Evolutionary conservation across 225 moss, liverwort and hornwort species (phyloP).

Genomic region (Sphagnum contortum): DNA sequence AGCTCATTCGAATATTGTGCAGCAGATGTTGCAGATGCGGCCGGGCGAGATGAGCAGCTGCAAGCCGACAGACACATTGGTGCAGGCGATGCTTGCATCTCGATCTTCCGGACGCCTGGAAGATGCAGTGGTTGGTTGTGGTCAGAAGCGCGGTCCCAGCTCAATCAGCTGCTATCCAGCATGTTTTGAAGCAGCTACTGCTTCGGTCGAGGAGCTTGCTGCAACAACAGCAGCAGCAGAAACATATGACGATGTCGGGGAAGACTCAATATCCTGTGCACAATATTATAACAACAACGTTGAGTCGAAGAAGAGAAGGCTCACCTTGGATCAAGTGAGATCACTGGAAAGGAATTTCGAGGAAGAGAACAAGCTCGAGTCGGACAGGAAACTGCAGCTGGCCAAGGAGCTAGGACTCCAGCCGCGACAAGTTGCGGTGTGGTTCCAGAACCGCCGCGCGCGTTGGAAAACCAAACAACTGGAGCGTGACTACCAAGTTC

Average conservation of each 20-base stretch:
- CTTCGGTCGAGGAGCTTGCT: slow-evolving; percentile 19
- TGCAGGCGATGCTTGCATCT: slow-evolving; percentile 69
- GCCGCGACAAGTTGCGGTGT: slow-evolving; percentile 91
- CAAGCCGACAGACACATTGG: slow-evolving; percentile 59
- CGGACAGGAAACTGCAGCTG: slow-evolving; percentile 90
- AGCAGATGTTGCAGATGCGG: slow-evolving; percentile 28
- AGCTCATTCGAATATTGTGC: too few relatives aligned
- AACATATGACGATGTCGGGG: slow-evolving; percentile 44
- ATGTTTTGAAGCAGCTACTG: too few relatives aligned
- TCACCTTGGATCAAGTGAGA: slow-evolving; percentile 83
- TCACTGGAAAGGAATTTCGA: slow-evolving; percentile 86
- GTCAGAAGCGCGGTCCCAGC: slow-evolving; percentile 65
- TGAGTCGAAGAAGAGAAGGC: slow-evolving; percentile 80
- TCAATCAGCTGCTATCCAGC: slow-evolving; percentile 6
- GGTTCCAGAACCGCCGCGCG: slow-evolving; percentile 96
- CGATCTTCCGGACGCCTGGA: slow-evolving; percentile 57
- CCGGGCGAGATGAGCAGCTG: slow-evolving; percentile 62
- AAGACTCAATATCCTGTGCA: slow-evolving; percentile 19
- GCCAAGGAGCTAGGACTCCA: slow-evolving; percentile 81
- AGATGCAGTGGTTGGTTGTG: slow-evolving; percentile 62
- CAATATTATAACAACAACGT: slow-evolving; percentile 15
- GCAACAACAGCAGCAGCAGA: slow-evolving; percentile 51
- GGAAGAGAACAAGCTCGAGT: slow-evolving; percentile 84
- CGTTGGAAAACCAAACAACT: slow-evolving; percentile 92
- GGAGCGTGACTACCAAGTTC: slow-evolving; percentile 79